Base-by-base conservation (phyloP, 1,284 basidiomycete species). In the Agroathelia rolfsii region DNA sequence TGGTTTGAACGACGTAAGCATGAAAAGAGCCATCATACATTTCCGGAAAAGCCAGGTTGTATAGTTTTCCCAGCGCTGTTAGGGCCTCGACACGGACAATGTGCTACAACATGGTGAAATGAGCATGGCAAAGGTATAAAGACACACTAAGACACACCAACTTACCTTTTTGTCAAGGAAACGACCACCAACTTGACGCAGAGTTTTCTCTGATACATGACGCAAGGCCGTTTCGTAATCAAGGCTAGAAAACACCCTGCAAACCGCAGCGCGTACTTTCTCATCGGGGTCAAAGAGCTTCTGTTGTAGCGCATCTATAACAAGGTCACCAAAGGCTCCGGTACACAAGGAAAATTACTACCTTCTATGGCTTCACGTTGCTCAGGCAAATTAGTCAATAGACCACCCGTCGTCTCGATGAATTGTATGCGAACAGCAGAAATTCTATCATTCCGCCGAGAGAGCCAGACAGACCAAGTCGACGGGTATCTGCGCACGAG, bases 171-270 rank as follows among this genome's bases (percentile, higher is more conserved):
- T 90, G 55, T 99, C 95, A 40, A 78, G 58, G 8, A 80, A 76
- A 21, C 95, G 72, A 15, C 69, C 80, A 2, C 74, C 80, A 1
- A 97, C 58, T 4, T 60, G 63, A 12, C 67, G 64, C 24, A 97
- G 59, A 30, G 82, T 73, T 1, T 53, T 49, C 36, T 69, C 64
- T 9, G 76, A 73, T 17, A 96, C 75, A 47, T 89, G 77, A 49
- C 95, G 90, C 24, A 92, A 52, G 0, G 79, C 81, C 0, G 82
- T 85, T 55, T 97, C 93, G 49, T 92, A 96, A 52, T 96, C 92
- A 17, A 97, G 59, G 36, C 80, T 71, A 2, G 78, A 76, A 43
- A 93, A 85, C 5, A 87, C 58, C 49, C 75, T 80, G 62, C 89
- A 93, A 0, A 80, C 77, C 0, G 88, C 82, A 2, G 81, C 75